These are phyloP conservation scores for Hanseniaspora guilliermondii DNA, from an alignment of 805 yeast genomes.

Conservation along the genomic window DNA sequence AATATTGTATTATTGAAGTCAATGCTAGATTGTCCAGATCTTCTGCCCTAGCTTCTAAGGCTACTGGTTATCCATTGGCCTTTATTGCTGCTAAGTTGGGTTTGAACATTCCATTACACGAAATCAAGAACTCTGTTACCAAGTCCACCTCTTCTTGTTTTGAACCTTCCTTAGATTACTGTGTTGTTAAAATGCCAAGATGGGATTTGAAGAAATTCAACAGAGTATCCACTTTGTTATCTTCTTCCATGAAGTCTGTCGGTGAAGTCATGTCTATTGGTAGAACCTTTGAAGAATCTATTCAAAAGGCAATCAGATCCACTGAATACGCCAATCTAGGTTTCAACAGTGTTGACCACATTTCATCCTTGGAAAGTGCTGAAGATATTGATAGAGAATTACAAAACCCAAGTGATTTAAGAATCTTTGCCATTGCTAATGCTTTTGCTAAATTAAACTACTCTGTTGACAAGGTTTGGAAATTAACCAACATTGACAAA, in stretches of 20 bases:
- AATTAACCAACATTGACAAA: constrained; percentile 79
- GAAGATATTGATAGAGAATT: constrained; percentile 86
- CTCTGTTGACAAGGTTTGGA: constrained; percentile 84
- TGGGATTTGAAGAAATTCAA: constrained; percentile 96
- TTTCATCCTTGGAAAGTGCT: constrained; percentile 27
- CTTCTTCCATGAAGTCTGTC: constrained; percentile 95
- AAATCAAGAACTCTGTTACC: constrained; percentile 91
- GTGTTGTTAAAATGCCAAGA: constrained; percentile 94
- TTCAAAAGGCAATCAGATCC: constrained; percentile 93
- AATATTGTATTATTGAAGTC: constrained; percentile 92
- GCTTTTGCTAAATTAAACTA: constrained; percentile 73
- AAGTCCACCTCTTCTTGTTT: constrained; percentile 92
- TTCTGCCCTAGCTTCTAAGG: constrained; percentile 95
- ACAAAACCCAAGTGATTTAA: constrained; percentile 94
- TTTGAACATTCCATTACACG: constrained; percentile 86
- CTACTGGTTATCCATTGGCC: constrained; percentile 97
- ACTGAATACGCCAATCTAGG: constrained; percentile 94
- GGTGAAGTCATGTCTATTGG: constrained; percentile 99
- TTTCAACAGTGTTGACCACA: constrained; percentile 72
- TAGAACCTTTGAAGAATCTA: constrained; percentile 91
- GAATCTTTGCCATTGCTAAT: constrained; percentile 91
- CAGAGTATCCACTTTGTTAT: constrained; percentile 85
- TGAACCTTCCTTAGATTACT: constrained; percentile 92
- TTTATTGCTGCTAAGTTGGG: constrained; percentile 98
- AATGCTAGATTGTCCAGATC: constrained; percentile 95